Base-by-base conservation (phyloP, 106 monocot genomes). In the Phalaenopsis aphrodite region DNA sequence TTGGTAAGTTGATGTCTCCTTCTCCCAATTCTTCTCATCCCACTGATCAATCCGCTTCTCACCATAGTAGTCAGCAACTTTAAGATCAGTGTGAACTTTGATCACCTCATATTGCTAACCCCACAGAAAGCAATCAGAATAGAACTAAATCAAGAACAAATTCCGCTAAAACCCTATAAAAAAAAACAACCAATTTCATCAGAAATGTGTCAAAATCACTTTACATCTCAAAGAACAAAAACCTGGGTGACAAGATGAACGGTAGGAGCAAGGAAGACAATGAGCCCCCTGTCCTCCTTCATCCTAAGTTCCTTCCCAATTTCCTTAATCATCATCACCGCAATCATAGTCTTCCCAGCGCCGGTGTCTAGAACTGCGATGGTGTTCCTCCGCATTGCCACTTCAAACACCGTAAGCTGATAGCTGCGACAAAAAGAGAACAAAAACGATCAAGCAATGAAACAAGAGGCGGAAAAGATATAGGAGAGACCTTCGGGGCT, bases 181-280 rank as follows among this genome's bases (percentile, higher is more conserved):
- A 30, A 66, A 24, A 66, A 66, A 30, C 68, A 3, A 5, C 68
- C 24, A 36, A 21, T 61, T 21, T 61, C 3, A 12, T 16, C 68
- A 68, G 72, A 72, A 3, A 56, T 19, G 4, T 4, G 69, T 42
- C 42, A 75, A 42, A 66, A 37, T 57, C 6, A 43, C 52, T 18
- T 78, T 77, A 47, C 5, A 30, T 19, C 21, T 75, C 38, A 76
- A 55, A 76, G 16, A 83, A 5, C 7, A 24, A 58, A 21, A 38
- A 98, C 97, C 90, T 98, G 94, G 19, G 75, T 56, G 11, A 94
- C 97, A 42, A 98, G 90, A 75, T 89, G 82, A 36, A 98, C 94
- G n/a, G 97, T 92, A 5, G 97, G 97, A 0, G 94, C 92, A 24
- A 98, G 90, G 43, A 98, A 94, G 15, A 98, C 41, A 47, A 92